Evolutionary conservation across 306 rosid species (phyloP).

Genomic region (Ammopiptanthus mongolicus): DNA sequence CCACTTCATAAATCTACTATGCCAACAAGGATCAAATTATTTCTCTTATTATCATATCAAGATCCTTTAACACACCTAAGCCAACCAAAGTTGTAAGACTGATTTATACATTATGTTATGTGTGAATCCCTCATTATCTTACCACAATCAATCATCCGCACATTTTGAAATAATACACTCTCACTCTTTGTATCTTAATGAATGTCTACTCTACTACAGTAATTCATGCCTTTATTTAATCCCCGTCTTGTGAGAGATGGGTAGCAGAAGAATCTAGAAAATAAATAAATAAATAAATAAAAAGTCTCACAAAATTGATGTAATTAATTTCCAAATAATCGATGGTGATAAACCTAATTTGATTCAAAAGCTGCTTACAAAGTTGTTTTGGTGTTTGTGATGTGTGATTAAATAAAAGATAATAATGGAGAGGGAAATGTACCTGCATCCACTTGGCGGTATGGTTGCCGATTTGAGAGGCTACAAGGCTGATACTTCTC

Average conservation of each 20-base stretch:
- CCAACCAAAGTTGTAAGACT: background rate
- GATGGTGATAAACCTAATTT: background rate
- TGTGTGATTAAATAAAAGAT: too few species aligned
- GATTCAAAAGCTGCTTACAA: constrained; percentile 5
- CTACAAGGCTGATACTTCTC: constrained; percentile 50
- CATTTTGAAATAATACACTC: background rate
- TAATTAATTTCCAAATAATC: background rate
- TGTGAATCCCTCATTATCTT: background rate
- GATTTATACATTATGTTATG: background rate
- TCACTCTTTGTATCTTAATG: background rate
- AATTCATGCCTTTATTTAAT: background rate
- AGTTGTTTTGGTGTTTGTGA: background rate
- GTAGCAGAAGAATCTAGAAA: background rate
- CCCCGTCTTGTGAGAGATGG: background rate
- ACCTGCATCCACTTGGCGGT: constrained; percentile 96
- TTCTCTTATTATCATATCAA: background rate
- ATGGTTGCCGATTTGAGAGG: constrained; percentile 57
- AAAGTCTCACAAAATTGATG: background rate
- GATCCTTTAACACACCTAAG: background rate
- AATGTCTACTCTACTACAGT: background rate
- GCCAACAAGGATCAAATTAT: background rate
- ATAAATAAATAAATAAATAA: background rate
- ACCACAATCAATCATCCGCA: background rate
- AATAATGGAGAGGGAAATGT: background rate
- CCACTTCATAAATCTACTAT: background rate